Base-by-base conservation (phyloP, 768 basidiomycete species). In the Boletus reticulatus region DNA sequence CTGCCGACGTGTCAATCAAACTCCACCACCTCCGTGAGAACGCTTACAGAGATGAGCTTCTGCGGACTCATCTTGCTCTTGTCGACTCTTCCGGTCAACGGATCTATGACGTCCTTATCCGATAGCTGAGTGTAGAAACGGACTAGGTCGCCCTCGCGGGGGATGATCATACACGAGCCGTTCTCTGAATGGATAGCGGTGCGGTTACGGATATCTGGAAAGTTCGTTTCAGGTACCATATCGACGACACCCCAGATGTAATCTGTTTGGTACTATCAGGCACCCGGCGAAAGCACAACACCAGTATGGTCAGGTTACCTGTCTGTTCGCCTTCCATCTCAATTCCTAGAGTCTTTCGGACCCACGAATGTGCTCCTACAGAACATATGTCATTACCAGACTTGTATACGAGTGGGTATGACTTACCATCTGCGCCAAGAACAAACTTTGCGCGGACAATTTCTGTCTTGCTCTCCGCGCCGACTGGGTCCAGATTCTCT, bases 211-310 rank as follows among this genome's bases (percentile, higher is more conserved):
- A 87, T 83, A 64, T 90, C 87, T 0, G 88, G 88, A 56, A 89
- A 88, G 63, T 89, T 75, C 4, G 87, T 88, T 9, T 83, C 77
- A 0, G 84, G 84, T n/a, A 80, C 62, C 55, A 83, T 75, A 67
- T 90, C 89, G 14, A 91, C 72, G 3, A 46, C 89, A 4, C 90
- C 90, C 90, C 90, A 93, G 20, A 91, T 77, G 57, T 79, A 85
- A 52, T 91, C 84, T 70, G 76, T 77, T 36, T 9, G 22, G 34
- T 11, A 31, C 34, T 1, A 43, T 57, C 4, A 57, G 39, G n/a
- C 4, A 48, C 11, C 13, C 20, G 19, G 31, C 24, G 13, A 17
- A 49, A 44, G 27, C 2, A 32, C 8, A 29, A 3, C 17, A 38
- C 19, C 38, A 20, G 4, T 6, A 11, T 5, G 17, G 11, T 9